Evolutionary conservation across 177 flowering plant genomes (phyloP).

Genomic region (Vitis hybrid): DNA sequence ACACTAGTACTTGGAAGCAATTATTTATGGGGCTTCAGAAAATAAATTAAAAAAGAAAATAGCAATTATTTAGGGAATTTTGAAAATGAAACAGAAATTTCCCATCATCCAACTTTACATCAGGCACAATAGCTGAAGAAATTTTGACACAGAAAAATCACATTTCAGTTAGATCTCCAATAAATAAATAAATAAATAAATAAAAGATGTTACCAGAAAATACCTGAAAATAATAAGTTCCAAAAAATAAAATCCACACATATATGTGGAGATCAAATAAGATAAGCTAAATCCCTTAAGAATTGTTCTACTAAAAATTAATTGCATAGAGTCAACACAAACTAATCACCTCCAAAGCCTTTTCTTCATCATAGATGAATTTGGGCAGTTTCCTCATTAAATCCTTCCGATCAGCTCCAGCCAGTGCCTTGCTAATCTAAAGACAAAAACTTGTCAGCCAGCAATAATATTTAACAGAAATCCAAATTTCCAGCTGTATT

Average conservation of each 20-base stretch:
- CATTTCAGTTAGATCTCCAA: too few species aligned
- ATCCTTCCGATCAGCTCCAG: conserved; percentile 79
- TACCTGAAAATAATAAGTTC: too few species aligned
- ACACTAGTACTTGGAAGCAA: not conserved
- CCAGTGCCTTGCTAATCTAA: conserved; percentile 83
- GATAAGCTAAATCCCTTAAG: not conserved
- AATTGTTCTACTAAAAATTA: not conserved
- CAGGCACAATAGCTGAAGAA: not conserved
- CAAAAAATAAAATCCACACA: too few species aligned
- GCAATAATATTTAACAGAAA: too few species aligned
- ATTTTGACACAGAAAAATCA: not conserved
- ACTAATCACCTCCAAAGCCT: conserved; percentile 77
- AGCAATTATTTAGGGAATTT: not conserved
- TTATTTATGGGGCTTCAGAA: not conserved
- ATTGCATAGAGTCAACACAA: conserved; percentile 5
- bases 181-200: not conserved
- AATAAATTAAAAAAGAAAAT: not conserved
- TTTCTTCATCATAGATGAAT: conserved; percentile 91
- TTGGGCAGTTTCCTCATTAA: conserved; percentile 89
- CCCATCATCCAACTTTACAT: not conserved
- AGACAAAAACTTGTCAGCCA: not conserved
- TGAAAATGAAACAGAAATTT: not conserved
- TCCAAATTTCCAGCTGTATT: too few species aligned
- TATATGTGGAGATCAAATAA: not conserved
- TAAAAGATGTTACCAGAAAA: too few species aligned